phyloP scores from a whole-genome alignment of 2,329 filamentous ascomycete species.

The Harringtonia lauricola region DNA sequence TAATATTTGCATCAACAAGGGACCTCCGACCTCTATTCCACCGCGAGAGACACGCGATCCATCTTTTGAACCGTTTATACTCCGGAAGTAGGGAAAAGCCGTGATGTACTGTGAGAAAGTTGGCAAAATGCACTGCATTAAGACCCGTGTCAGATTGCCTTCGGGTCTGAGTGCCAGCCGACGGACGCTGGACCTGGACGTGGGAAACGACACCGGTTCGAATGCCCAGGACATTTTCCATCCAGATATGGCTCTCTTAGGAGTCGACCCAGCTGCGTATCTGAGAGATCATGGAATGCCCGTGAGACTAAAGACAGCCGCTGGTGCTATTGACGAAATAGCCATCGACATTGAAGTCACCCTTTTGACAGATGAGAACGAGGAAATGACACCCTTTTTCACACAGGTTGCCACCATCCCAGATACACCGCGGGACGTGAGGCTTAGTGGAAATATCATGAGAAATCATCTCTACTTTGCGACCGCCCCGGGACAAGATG shows the following conservation, averaged over 20 bases:
- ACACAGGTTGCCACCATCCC: neutral
- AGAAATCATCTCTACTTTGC: neutral
- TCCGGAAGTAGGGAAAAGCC: neutral
- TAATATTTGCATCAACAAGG: neutral
- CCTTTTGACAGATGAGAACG: neutral
- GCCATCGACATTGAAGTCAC: neutral
- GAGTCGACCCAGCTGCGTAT: neutral
- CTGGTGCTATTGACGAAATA: neutral
- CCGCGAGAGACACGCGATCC: neutral
- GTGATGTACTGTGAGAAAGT: neutral
- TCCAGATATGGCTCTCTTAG: neutral
- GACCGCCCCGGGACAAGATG: neutral
- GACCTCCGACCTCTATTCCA: neutral
- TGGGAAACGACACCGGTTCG: neutral
- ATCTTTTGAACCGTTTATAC: neutral
- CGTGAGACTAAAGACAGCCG: neutral
- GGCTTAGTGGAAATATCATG: neutral
- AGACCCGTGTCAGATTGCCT: neutral
- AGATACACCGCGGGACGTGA: neutral
- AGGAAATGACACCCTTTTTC: neutral
- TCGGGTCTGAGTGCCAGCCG: neutral
- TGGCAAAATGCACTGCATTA: neutral
- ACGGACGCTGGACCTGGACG: neutral
- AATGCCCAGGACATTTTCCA: neutral
- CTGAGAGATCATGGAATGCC: neutral